phyloP scores from a whole-genome alignment of 371 early-diverging fungal species.

The Mortierella sp. region DNA sequence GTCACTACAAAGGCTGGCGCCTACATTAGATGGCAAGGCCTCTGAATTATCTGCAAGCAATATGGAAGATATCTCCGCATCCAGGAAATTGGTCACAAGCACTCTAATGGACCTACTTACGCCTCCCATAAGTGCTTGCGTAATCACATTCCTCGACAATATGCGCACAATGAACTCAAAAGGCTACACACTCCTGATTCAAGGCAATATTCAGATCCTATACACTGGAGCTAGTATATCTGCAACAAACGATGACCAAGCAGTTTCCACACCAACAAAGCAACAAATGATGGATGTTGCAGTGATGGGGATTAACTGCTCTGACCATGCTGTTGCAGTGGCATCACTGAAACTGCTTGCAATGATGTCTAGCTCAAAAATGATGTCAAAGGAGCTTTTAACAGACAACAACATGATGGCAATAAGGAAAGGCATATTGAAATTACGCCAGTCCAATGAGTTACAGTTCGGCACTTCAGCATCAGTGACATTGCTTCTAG shows the following conservation, averaged over 20 bases:
- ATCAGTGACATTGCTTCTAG: neutral
- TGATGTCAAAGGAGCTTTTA: conserved; percentile 6
- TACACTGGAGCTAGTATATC: conserved; percentile 9
- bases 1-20: conserved; percentile 7
- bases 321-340: conserved; percentile 2
- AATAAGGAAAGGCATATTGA: conserved; percentile 6
- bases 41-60: neutral
- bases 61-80: neutral
- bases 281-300: conserved; percentile 7
- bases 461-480: neutral
- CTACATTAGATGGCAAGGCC: neutral
- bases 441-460: neutral
- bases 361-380: neutral
- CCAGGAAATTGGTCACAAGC: conserved; percentile 3
- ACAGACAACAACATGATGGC: neutral
- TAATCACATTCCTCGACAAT: neutral
- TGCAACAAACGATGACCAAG: neutral
- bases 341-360: conserved; percentile 14
- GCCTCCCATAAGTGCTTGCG: neutral
- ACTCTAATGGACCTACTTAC: conserved; percentile 18
- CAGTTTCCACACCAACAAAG: neutral
- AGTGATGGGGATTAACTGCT: conserved; percentile 4
- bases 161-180: neutral
- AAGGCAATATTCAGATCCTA: conserved; percentile 11
- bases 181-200: neutral